Base-by-base conservation (phyloP, 2,329 filamentous ascomycete genomes). In the Ophidiomyces ophidiicola region DNA sequence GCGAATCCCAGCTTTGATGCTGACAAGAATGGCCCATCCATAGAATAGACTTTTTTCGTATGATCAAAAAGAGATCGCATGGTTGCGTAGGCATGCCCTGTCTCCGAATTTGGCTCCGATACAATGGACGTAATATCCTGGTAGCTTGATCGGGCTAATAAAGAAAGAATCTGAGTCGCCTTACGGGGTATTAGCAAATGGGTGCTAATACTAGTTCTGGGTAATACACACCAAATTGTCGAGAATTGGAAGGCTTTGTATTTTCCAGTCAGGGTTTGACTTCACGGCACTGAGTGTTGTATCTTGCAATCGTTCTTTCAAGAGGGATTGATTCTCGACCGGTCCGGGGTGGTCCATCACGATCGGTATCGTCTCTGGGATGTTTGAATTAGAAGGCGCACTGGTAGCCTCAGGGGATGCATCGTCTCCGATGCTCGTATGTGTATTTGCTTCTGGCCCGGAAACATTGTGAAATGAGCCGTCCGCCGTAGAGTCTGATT, bases 51-150 rank as follows among this genome's bases (percentile, higher is more conserved):
- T 44, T 73, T 70, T 46, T 77, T 76, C 0, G 72, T 76, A 45
- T 77, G 72, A 44, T 77, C 72, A 46, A 79, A 79, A 5, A 78
- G 61, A 3, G 69, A 72, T 48, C 74, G 74, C 52, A 78, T 62
- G 1, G 71, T 73, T 3, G 67, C 64, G 54, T 78, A 79, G n/a
- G 74, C 71, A 53, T 78, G 71, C 6, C 72, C 72, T 45, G 68
- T 64, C 41, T 72, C 67, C 2, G 70, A 71, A 12, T 71, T 66
- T 11, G 67, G 69, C 28, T 70, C 64, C 2, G 68, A 70, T 21
- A 76, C 69, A 43, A 77, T 70, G 20, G 67, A 64, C 33, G 74
- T 65, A 24, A 74, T 71, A 37, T 76, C 70, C 38, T 67, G 61
- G 40, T 71, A 74, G 30, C 64, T 67, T 6, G 70, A 70, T 50